Evolutionary conservation across 2,329 filamentous ascomycete species (phyloP), one percentile per base, ranked within the genome.

Genomic region (Fusarium domesticum): DNA sequence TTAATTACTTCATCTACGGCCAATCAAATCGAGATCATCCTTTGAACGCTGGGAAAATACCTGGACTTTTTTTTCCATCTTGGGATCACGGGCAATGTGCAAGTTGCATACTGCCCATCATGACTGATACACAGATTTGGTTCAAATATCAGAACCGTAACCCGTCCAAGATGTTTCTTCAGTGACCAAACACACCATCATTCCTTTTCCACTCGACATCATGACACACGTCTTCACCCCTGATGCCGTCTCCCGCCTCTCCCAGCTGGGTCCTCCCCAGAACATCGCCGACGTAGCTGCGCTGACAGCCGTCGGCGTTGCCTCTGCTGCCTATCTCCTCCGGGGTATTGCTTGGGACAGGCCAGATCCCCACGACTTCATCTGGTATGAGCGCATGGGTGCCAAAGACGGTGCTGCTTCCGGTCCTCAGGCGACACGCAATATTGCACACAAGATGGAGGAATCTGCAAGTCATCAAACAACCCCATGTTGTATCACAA

Each of bases 311-410:
- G 53, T 59, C 5, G 51, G 52, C 1, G 47, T 54, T 6, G 43
- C 52, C 10, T 56, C 51, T 3, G 59, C 50, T 5, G 55, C 65
- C 1, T 76, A 70, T 50, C 54, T 75, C 15, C 65, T 73, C 3
- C 64, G 65, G 4, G 71, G 71, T 3, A 63, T 64, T 28, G 48
- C 68, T 15, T 76, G 73, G 72, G 72, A 77, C 41, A 71, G 64
- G 33, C 70, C 73, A 7, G 74, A 79, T 48, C 75, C 75, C 5
- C 69, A 75, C 43, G 54, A 68, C 30, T 63, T 75, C 51, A 61
- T 76, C 18, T 73, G 66, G 56, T 80, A 70, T 39, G 70, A 78
- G 51, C 66, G 68, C 30, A 75, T 76, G 14, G 75, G 76, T 48
- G 50, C 47, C 2, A 51, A 45, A 19, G 45, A 48, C 17, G 51